A percentile compares a stretch with the other conserved stretches of the same genome.
phyloP scores from a whole-genome alignment of 129 eudicot species.

The Gnaphalium uliginosum region DNA sequence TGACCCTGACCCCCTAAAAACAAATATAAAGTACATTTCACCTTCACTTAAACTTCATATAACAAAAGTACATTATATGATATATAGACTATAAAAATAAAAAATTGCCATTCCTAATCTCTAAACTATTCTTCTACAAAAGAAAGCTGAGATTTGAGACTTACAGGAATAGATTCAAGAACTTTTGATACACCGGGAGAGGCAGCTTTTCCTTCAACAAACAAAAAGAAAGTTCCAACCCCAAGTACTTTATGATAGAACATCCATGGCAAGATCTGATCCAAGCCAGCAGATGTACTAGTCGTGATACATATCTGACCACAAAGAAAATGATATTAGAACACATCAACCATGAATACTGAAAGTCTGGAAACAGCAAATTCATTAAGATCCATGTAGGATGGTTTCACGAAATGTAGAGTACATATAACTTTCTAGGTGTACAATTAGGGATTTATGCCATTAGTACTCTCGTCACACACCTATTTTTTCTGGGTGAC shows the following conservation, averaged over 20 bases:
- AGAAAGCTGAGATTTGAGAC: constrained; percentile 21
- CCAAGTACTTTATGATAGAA: constrained; percentile 94
- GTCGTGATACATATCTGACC: constrained; percentile 69
- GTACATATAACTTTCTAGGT: neutral
- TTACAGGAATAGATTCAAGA: constrained; percentile 87
- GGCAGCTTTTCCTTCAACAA: constrained; percentile 98
- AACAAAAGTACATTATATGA: neutral
- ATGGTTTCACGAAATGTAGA: neutral
- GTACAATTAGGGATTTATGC: neutral
- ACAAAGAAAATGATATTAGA: constrained; percentile 15
- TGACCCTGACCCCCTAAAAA: constrained; percentile 80
- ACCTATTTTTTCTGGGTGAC: neutral
- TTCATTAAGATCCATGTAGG: neutral
- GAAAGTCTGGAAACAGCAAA: neutral
- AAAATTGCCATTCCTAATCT: neutral
- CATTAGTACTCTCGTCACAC: neutral
- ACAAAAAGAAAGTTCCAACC: constrained; percentile 77
- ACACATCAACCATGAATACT: neutral
- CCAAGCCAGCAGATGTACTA: constrained; percentile 86
- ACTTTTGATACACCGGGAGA: constrained; percentile 81
- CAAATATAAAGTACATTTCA: constrained; percentile 16
- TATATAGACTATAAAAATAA: neutral
- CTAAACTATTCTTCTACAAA: neutral
- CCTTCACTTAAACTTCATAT: constrained; percentile 5
- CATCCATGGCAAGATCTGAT: constrained; percentile 97